Percentiles rank a stretch among this genome's conserved stretches.
These are phyloP conservation scores for Magnusiomyces clavatus DNA, from an alignment of 1,139 yeast species.

Conservation along the genomic window DNA sequence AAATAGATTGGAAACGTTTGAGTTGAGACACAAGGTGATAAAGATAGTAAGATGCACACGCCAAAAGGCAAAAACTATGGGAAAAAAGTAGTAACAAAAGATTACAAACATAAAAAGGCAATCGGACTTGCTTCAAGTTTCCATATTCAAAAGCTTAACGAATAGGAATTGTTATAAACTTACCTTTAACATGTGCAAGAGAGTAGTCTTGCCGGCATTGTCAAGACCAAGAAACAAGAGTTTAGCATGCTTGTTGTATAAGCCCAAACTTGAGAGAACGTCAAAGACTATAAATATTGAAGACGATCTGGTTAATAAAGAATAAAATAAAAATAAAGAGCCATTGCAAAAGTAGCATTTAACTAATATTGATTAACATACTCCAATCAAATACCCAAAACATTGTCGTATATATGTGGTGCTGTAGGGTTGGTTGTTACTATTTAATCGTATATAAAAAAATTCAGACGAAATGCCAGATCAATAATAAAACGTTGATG, in stretches of 20 bases:
- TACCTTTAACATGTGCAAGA: constrained; percentile 83
- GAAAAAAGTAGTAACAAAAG: no score
- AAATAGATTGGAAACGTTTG: neutral
- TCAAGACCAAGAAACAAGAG: constrained; percentile 91
- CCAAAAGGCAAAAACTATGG: no score
- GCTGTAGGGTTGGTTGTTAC: constrained; percentile 14
- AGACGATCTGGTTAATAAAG: neutral
- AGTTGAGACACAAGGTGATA: neutral
- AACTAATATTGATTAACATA: constrained; percentile 18
- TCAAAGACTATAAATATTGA: constrained; percentile 55
- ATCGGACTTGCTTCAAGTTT: no score
- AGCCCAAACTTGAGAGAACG: constrained; percentile 84
- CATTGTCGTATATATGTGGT: constrained; percentile 3
- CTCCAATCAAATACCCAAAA: constrained; percentile 32
- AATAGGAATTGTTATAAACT: constrained; percentile 3
- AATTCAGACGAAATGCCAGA: neutral
- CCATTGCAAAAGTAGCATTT: neutral
- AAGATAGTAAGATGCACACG: neutral
- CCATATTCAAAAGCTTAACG: no score
- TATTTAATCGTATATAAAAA: neutral
- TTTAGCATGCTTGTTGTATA: constrained; percentile 97
- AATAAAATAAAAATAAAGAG: no score
- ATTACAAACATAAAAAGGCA: no score
- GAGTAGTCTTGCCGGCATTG: constrained; percentile 97
- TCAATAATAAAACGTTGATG: neutral